Conservation (phyloP, 2,329 filamentous ascomycete genomes). For the Trichoderma atroviride region DNA sequence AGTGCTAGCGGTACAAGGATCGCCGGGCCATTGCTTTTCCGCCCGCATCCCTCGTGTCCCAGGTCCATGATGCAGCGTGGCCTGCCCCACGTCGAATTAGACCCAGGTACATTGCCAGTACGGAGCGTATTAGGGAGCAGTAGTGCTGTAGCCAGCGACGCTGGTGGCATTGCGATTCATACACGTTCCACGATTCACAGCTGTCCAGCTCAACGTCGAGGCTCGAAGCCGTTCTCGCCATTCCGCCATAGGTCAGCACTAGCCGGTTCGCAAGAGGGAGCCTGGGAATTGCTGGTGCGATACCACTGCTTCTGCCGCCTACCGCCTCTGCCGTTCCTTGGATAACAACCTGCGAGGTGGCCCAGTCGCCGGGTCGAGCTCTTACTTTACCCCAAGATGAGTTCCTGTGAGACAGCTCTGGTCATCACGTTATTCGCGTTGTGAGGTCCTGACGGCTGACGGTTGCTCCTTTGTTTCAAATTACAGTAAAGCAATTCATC, state of each 20-base stretch:
- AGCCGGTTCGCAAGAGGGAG: slow-evolving; percentile 2
- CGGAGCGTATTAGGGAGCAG: background rate
- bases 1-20: background rate
- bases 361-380: slow-evolving; percentile 39
- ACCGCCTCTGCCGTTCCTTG: slow-evolving; percentile 30
- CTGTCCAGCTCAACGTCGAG: slow-evolving; percentile 14
- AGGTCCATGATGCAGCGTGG: slow-evolving; percentile 25
- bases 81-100: slow-evolving; percentile 25
- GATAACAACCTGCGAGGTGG: slow-evolving; percentile 35
- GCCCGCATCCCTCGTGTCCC: background rate
- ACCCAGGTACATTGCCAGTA: slow-evolving; percentile 14
- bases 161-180: slow-evolving; percentile 23
- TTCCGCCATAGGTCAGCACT: slow-evolving; percentile 11
- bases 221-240: slow-evolving; percentile 1
- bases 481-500: slow-evolving; percentile 96
- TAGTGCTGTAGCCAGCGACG: slow-evolving; percentile 6
- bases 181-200: slow-evolving; percentile 4
- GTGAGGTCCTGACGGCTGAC: slow-evolving; percentile 8
- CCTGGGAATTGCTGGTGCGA: background rate
- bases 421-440: slow-evolving; percentile 10
- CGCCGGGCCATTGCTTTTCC: slow-evolving; percentile 27
- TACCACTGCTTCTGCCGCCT: slow-evolving; percentile 10
- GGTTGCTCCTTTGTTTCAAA: background rate
- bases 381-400: slow-evolving; percentile 40
- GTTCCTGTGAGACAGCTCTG: slow-evolving; percentile 41